phyloP scores from a whole-genome alignment of 140 eudicot genomes.

The Erigeron philadelphicus region DNA sequence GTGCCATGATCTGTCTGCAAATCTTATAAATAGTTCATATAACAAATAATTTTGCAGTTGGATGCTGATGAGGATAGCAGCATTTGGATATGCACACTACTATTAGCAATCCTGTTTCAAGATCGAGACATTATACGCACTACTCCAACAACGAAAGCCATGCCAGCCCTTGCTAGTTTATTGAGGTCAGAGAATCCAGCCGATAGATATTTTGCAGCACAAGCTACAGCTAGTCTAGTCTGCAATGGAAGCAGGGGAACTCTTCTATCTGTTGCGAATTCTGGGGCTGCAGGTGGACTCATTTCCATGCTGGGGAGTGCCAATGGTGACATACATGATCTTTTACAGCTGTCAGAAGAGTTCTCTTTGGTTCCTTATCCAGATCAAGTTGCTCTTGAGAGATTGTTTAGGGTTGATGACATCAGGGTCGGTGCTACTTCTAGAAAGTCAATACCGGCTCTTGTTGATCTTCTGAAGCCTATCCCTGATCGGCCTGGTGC shows the following conservation, averaged over 20 bases:
- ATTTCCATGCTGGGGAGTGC: slow-evolving; percentile 88
- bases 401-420: slow-evolving; percentile 92
- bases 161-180: slow-evolving; percentile 78
- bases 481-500: slow-evolving; percentile 98
- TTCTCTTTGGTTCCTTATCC: slow-evolving; percentile 72
- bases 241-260: slow-evolving; percentile 98
- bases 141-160: slow-evolving; percentile 75
- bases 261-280: slow-evolving; percentile 92
- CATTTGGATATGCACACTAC: slow-evolving; percentile 76
- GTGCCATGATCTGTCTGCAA: slow-evolving; percentile 12
- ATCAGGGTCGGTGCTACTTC: slow-evolving; percentile 92
- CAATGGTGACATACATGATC: slow-evolving; percentile 66
- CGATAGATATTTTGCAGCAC: slow-evolving; percentile 88
- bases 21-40: background rate
- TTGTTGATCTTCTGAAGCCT: slow-evolving; percentile 92
- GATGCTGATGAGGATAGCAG: slow-evolving; percentile 68
- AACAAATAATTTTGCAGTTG: slow-evolving; percentile 14
- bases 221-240: slow-evolving; percentile 85
- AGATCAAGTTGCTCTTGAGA: slow-evolving; percentile 89
- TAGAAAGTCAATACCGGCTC: slow-evolving; percentile 89
- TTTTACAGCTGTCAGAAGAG: slow-evolving; percentile 70
- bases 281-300: slow-evolving; percentile 92
- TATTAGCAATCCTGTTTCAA: slow-evolving; percentile 77
- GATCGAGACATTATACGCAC: slow-evolving; percentile 84
- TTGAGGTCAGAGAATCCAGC: slow-evolving; percentile 77